A percentile compares a stretch with the other conserved stretches of the same genome.
phyloP scores from a whole-genome alignment of 306 rosid species.

The Comarum palustre region DNA sequence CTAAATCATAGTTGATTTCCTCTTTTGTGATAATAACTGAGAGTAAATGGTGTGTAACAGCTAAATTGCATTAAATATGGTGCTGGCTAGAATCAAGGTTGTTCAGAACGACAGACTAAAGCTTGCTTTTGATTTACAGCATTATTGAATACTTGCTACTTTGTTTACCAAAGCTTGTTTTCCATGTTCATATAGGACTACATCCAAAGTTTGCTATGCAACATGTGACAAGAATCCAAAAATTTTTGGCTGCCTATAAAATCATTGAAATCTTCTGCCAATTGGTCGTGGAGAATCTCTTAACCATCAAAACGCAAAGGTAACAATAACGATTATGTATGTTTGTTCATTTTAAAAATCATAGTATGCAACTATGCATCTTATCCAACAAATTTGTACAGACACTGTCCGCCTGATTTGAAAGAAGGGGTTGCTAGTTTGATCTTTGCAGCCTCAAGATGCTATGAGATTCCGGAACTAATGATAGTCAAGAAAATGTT shows the following conservation, averaged over 20 bases:
- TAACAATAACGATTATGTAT: constrained; percentile 13
- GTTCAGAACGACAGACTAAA: constrained; percentile 75
- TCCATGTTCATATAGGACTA: neutral
- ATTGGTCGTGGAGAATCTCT: constrained; percentile 66
- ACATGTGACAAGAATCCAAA: constrained; percentile 69
- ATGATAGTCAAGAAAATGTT: constrained; percentile 59
- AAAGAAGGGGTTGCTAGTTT: constrained; percentile 91
- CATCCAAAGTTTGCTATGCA: neutral
- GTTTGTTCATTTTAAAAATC: constrained; percentile 4
- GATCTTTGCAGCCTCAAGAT: constrained; percentile 84
- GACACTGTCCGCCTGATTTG: constrained; percentile 87
- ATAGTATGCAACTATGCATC: constrained; percentile 26
- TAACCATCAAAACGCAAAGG: constrained; percentile 86
- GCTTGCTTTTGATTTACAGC: neutral
- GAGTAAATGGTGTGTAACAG: constrained; percentile 35
- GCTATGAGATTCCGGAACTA: constrained; percentile 89
- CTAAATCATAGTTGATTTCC: neutral
- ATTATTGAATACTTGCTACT: neutral
- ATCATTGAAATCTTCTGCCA: constrained; percentile 84
- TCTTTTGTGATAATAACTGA: neutral
- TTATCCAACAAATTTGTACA: constrained; percentile 36
- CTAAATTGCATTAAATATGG: constrained; percentile 89
- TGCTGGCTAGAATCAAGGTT: constrained; percentile 82
- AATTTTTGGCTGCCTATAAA: constrained; percentile 80
- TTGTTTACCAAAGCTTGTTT: neutral